Evolutionary conservation across 1,284 basidiomycete species (phyloP), one percentile per base, ranked within the genome.

Genomic region (Pyrrhoderma noxium): DNA sequence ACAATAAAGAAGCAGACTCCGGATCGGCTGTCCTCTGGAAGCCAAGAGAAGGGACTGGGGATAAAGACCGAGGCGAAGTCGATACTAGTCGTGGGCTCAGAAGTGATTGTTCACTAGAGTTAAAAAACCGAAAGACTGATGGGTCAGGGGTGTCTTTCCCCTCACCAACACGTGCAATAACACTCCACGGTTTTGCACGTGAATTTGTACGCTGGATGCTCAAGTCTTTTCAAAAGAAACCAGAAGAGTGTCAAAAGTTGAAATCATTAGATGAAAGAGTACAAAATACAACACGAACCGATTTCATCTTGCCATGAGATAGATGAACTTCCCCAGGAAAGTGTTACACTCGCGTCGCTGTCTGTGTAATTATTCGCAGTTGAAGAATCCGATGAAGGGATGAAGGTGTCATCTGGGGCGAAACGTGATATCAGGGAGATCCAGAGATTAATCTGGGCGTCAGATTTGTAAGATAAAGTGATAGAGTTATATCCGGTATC

Each of bases 131-230:
- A 23, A 38, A 36, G 18, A 38, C 22, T 53, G 48, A 35, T 47
- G 41, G 23, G 48, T 51, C n/a, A 48, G 51, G 23, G 44, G 35
- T 3, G 37, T 47, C 7, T 47, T 47, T 18, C 41, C 47, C 36
- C 27, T 31, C 27, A 31, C 38, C 45, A 47, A 42, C 51, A 8
- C 53, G 43, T 7, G 53, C 48, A 19, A 50, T 47, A 23, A 54
- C 37, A 31, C 53, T 54, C 53, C 53, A 54, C 5, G 53, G 49
- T 42, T 45, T 50, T 18, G 49, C 31, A 35, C 46, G 45, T 13
- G 53, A 49, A 5, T 21, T 16, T 13, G 37, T 21, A 13, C 52
- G 34, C 25, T 43, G 35, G 23, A 18, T 43, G 21, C 8, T 45
- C 22, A 45, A 34, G 13, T 49, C 41, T 48, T 21, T 21, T 16